These are phyloP conservation scores for Drosera capensis DNA, from an alignment of 148 eudicot species.

Conservation along the genomic window DNA sequence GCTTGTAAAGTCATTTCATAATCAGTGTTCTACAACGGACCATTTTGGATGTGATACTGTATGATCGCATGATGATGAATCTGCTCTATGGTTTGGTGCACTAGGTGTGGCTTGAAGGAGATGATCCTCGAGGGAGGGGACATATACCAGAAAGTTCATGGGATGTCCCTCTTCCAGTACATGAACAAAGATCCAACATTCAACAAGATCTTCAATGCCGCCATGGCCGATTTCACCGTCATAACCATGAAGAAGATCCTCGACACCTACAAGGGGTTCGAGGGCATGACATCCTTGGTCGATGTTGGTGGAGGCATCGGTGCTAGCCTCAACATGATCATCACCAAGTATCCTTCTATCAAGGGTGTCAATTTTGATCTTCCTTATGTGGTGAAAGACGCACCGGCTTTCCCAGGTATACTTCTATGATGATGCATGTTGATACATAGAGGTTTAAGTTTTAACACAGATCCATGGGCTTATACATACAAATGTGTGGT, in stretches of 20 bases:
- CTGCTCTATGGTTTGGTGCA: not conserved
- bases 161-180: not conserved
- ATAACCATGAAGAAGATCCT: constrained; percentile 1
- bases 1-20: no score
- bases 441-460: no score
- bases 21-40: not conserved
- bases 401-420: not conserved
- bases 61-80: not conserved
- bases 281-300: not conserved
- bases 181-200: not conserved
- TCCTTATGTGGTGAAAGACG: constrained; percentile 4
- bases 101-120: not conserved
- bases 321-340: constrained; percentile 6
- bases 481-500: no score
- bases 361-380: constrained; percentile 10
- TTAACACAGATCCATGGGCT: no score
- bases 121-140: constrained; percentile 1
- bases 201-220: not conserved
- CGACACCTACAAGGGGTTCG: constrained; percentile 4
- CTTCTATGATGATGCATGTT: no score
- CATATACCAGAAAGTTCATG: not conserved
- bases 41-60: not conserved
- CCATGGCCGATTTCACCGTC: not conserved
- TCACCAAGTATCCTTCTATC: constrained; percentile 3
- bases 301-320: constrained; percentile 10